Evolutionary conservation across 2,329 filamentous ascomycete species (phyloP), one percentile per base, ranked within the genome.

Genomic region (Alternaria sp.): DNA sequence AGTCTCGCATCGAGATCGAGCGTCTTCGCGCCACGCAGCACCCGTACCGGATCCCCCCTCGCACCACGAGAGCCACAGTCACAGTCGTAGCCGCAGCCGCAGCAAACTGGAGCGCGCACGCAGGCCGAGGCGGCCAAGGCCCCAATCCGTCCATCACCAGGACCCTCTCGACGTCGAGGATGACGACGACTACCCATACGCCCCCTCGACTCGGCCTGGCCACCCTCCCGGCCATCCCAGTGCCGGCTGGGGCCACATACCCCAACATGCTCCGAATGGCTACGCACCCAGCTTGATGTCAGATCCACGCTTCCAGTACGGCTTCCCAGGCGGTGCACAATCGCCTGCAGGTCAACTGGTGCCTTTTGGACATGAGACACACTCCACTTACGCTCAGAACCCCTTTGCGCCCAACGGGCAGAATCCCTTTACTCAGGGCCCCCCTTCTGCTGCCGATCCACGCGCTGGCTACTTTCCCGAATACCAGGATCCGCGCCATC

Each of bases 101-200:
- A 71, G 69, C 63, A 68, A 69, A 39, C 68, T 72, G 67, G 71
- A 72, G 31, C 69, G 59, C 61, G 69, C 66, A 61, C 68, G 65
- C 34, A 62, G 70, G 57, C 66, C 64, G 54, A 71, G 74, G 46
- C 71, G 72, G 62, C 67, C 61, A 63, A 72, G 73, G 67, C 70
- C 67, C 54, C 71, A 68, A 61, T 76, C 75, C 67, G 68, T 64
- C 65, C 76, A 78, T 60, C 73, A 78, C 60, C 73, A 78, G 56
- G 77, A 79, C 69, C 77, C 72, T 61, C 72, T 81, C 74, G 80
- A 80, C 51, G 73, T 80, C 76, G 80, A 80, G 49, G 75, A 70
- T 45, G 73, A 75, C 58, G 80, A 82, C 72, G 80, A 82, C 62
- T 81, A 82, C 66, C 78, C 77, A 17, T 73, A 77, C 71, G 70